These are phyloP conservation scores for Agrocybe pediades DNA, from an alignment of 768 basidiomycete species.

Conservation along the genomic window DNA sequence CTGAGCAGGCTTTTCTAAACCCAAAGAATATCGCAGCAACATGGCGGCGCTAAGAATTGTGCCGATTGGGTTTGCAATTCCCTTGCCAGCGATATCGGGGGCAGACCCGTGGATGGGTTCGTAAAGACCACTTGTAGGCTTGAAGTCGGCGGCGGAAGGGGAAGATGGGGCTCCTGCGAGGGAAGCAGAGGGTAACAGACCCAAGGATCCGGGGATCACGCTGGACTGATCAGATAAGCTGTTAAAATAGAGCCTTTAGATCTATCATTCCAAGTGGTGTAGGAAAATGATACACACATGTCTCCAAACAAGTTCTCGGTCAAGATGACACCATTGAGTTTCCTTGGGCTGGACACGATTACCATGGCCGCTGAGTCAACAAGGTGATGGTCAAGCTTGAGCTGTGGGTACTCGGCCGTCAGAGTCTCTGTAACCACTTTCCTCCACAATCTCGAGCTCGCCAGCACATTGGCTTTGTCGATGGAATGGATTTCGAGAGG, in stretches of 20 bases:
- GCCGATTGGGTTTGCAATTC: constrained; percentile 93
- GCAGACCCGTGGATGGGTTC: constrained; percentile 97
- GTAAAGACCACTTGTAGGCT: constrained; percentile 86
- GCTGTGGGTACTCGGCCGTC: constrained; percentile 82
- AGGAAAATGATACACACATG: constrained; percentile 57
- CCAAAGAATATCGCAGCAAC: constrained; percentile 93
- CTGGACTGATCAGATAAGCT: constrained; percentile 97
- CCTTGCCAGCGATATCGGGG: constrained; percentile 92
- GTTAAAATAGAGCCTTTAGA: constrained; percentile 6
- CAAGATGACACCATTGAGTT: constrained; percentile 92
- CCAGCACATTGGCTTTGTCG: constrained; percentile 99
- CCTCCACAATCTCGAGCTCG: constrained; percentile 92
- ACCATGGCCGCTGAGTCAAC: constrained; percentile 98
- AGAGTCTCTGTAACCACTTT: constrained; percentile 89
- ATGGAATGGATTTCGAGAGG: constrained; percentile 89
- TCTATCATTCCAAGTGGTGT: constrained; percentile 1
- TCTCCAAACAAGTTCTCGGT: constrained; percentile 98
- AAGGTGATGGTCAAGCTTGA: constrained; percentile 86
- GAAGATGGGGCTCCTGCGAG: constrained; percentile 83
- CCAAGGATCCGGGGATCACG: constrained; percentile 97
- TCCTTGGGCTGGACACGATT: constrained; percentile 85
- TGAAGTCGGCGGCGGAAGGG: constrained; percentile 63
- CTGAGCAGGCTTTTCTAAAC: constrained; percentile 79
- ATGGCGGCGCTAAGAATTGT: constrained; percentile 94
- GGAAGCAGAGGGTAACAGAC: constrained; percentile 94